Evolutionary conservation across 495 filamentous ascomycete genomes (phyloP).

Genomic region (Lindgomyces ingoldianus): DNA sequence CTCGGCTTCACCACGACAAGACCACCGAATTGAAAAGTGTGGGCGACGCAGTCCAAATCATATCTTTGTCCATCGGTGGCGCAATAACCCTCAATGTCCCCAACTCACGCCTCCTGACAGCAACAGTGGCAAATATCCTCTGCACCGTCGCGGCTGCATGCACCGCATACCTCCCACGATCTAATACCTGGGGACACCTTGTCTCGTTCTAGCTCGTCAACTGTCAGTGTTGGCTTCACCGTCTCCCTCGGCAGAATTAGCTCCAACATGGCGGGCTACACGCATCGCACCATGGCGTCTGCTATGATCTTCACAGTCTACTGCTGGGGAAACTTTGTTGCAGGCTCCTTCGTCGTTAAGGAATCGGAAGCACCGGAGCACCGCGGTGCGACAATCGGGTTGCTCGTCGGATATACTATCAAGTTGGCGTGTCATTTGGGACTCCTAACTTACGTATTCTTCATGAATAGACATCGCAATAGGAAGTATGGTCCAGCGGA

Average conservation of each 20-base stretch:
- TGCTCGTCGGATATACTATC: conserved; percentile 21
- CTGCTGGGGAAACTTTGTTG: conserved; percentile 17
- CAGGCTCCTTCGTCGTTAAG: conserved; percentile 15
- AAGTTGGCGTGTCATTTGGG: conserved; percentile 10
- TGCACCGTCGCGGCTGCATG: conserved; percentile 20
- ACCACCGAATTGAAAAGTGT: conserved; percentile 37
- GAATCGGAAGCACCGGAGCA: neutral
- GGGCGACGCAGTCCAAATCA: conserved; percentile 35
- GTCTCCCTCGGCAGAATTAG: conserved; percentile 3
- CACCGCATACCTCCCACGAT: conserved; percentile 5
- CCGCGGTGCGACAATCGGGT: conserved; percentile 4
- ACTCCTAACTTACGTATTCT: conserved; percentile 6
- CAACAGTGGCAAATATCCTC: conserved; percentile 34
- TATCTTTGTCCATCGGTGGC: conserved; percentile 26
- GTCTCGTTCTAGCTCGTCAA: conserved; percentile 25
- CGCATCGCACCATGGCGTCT: conserved; percentile 1
- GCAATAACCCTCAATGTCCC: conserved; percentile 26
- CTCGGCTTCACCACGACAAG: conserved; percentile 31
- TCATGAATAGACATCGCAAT: conserved; percentile 16
- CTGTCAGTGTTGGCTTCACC: conserved; percentile 23
- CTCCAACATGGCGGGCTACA: conserved; percentile 17
- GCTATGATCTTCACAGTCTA: conserved; percentile 9
- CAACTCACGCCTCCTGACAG: conserved; percentile 30
- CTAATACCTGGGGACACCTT: conserved; percentile 24
- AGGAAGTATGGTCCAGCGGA: conserved; percentile 20